Evolutionary conservation across 176 grass and related monocot genomes (phyloP), one percentile per base, ranked within the genome.

Genomic region (Leersia perrieri): DNA sequence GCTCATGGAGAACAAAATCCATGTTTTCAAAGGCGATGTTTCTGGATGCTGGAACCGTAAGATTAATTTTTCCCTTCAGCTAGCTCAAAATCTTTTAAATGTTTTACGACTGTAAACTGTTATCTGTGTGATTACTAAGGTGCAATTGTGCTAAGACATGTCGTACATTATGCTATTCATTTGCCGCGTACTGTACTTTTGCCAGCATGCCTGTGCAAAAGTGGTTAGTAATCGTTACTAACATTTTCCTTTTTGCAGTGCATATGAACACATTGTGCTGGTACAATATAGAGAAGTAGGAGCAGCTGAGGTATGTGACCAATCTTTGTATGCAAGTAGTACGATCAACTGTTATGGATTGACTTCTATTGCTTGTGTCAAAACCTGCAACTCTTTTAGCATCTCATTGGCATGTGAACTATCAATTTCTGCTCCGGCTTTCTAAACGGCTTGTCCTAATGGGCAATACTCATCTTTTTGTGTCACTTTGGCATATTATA

Each of bases 31-130:
- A 95, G 97, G 72, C 82, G 93, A 64, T 95, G 88, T 80, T 99
- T 80, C 86, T 99, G 97, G 93, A 99, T 99, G 81, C 70, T 99
- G 75, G 88, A 95, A 86, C 82, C 84, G 97, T 99, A 96, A 95
- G 88, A 84, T 78, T 61, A 82, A 35, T 31, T 34, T 76, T 71
- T 3, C 28, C 58, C 30, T 84, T 80, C 11, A 70, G 11, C 80
- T 85, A 60, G 66, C 75, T 80, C 57, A 75, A 55, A 63, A 3
- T 68, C 28, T 39, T 74, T 31, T 55, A 33, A 55, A 23, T 29
- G 41, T 41, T 30, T 22, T 68, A 34, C 82, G 33, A 77, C 38
- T 72, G n/a, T 29, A 34, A 29, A 71, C 66, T 78, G 65, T 60
- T 12, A 63, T 60, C 32, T 31, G 60, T 88, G 33, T 11, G 26